Conservation (phyloP, 2,329 filamentous ascomycete species). For the Pyrenophora seminiperda region DNA sequence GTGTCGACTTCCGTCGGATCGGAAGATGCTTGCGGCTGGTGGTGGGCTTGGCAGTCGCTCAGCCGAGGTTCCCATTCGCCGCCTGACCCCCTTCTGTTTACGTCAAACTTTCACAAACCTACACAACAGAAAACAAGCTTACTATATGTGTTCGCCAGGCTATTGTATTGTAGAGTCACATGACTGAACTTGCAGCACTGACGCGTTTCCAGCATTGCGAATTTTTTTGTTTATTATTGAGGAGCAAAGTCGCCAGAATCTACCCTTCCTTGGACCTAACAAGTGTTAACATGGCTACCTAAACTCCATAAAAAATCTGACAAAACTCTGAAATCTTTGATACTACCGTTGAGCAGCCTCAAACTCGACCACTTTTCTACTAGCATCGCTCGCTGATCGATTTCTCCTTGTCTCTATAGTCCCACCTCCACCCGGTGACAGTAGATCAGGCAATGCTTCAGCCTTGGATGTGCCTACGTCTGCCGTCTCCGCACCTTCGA, state of each 20-base stretch:
- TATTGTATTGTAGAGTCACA: too few relatives aligned
- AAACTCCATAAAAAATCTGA: neutral
- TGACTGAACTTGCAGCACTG: too few relatives aligned
- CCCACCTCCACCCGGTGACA: slow-evolving; percentile 25
- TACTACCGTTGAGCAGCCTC: slow-evolving; percentile 10
- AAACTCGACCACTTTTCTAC: slow-evolving; percentile 47
- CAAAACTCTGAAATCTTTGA: neutral
- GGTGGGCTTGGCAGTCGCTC: slow-evolving; percentile 7
- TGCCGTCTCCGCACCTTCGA: slow-evolving; percentile 57
- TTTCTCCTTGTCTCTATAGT: slow-evolving; percentile 38
- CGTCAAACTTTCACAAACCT: too few relatives aligned
- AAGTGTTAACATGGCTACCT: neutral
- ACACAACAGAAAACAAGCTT: too few relatives aligned
- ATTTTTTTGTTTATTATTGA: too few relatives aligned
- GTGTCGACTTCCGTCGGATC: slow-evolving; percentile 4
- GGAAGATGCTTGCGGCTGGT: slow-evolving; percentile 3
- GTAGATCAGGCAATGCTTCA: slow-evolving; percentile 20
- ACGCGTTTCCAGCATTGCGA: too few relatives aligned
- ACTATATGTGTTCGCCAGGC: too few relatives aligned
- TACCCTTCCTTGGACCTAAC: too few relatives aligned
- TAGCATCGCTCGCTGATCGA: slow-evolving; percentile 43
- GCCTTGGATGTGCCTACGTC: slow-evolving; percentile 45
- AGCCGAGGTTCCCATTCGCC: neutral
- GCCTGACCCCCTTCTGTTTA: too few relatives aligned
- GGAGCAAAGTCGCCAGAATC: too few relatives aligned